phyloP scores from a whole-genome alignment of 345 rosid genomes.

The Barbarea vulgaris region DNA sequence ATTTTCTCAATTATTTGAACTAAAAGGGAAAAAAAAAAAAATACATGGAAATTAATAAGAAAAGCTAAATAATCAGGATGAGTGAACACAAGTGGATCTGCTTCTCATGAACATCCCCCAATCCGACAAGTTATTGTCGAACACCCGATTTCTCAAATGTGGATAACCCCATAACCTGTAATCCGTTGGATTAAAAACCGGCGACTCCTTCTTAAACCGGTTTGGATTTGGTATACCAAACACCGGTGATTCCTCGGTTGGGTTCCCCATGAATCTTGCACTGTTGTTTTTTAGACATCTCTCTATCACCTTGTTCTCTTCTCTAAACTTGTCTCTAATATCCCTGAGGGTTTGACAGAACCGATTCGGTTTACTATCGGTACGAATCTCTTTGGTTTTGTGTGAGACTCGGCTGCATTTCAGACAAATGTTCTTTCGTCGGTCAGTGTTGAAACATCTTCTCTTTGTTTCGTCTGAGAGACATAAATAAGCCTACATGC shows the following conservation, averaged over 20 bases:
- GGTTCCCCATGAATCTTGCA: conserved; percentile 39
- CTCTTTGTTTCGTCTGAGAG: conserved; percentile 67
- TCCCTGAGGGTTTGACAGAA: conserved; percentile 47
- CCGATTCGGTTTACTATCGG: conserved; percentile 31
- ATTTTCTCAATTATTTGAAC: conserved; percentile 4
- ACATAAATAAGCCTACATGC: conserved; percentile 71
- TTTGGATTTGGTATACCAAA: conserved; percentile 6
- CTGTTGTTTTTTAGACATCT: conserved; percentile 61
- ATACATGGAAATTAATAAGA: background rate
- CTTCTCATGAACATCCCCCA: conserved; percentile 45
- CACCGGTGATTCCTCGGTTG: conserved; percentile 27
- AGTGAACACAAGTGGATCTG: conserved; percentile 60
- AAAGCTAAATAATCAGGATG: conserved; percentile 37
- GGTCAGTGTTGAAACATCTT: conserved; percentile 58
- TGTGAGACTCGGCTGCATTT: conserved; percentile 58
- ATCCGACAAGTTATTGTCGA: conserved; percentile 47
- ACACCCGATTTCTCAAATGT: conserved; percentile 58
- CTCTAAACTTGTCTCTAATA: conserved; percentile 65
- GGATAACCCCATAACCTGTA: conserved; percentile 71
- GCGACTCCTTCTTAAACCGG: conserved; percentile 51
- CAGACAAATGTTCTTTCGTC: conserved; percentile 55
- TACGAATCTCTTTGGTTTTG: conserved; percentile 31
- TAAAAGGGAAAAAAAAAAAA: background rate
- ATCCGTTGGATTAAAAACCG: conserved; percentile 70
- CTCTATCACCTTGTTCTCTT: conserved; percentile 82